Percentiles rank a stretch among this genome's conserved stretches.
Conservation (phyloP, 345 rosid species). For the Gynandropsis gynandra region DNA sequence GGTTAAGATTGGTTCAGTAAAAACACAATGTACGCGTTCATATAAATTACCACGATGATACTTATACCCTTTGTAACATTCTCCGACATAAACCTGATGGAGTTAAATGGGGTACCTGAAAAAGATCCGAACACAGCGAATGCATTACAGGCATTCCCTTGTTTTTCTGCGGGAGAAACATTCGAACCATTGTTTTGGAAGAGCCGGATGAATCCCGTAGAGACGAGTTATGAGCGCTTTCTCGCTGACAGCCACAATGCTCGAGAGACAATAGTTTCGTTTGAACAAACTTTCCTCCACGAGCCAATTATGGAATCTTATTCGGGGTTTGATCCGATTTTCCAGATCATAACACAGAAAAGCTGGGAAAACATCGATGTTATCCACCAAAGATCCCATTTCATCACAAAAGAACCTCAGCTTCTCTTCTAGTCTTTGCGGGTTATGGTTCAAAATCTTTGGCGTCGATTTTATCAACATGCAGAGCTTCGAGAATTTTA, state of each 20-base stretch:
- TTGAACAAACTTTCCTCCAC: slow-evolving; percentile 37
- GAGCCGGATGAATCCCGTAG: slow-evolving; percentile 54
- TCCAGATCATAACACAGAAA: slow-evolving; percentile 58
- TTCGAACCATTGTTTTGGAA: slow-evolving; percentile 53
- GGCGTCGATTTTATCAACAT: slow-evolving; percentile 37
- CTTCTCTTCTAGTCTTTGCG: slow-evolving; percentile 40
- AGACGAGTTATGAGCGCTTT: slow-evolving; percentile 47
- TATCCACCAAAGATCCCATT: slow-evolving; percentile 38
- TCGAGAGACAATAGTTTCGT: slow-evolving; percentile 42
- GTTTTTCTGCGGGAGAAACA: slow-evolving; percentile 28
- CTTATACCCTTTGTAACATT: no score
- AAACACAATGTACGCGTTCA: no score
- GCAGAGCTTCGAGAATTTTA: slow-evolving; percentile 45
- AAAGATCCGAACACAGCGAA: no score
- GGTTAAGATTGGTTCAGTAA: no score
- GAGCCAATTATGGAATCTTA: slow-evolving; percentile 48
- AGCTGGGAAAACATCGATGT: slow-evolving; percentile 44
- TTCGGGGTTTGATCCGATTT: slow-evolving; percentile 53
- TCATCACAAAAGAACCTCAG: slow-evolving; percentile 40
- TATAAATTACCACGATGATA: no score
- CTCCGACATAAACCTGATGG: no score
- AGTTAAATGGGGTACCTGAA: no score
- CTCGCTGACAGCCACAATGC: slow-evolving; percentile 65
- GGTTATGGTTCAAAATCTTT: slow-evolving; percentile 53
- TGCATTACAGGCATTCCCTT: no score